Percentiles rank a stretch among this genome's conserved stretches.
These are phyloP conservation scores for Pythium aristosporum DNA, from an alignment of 352 stramenopile genomes.

Conservation along the genomic window DNA sequence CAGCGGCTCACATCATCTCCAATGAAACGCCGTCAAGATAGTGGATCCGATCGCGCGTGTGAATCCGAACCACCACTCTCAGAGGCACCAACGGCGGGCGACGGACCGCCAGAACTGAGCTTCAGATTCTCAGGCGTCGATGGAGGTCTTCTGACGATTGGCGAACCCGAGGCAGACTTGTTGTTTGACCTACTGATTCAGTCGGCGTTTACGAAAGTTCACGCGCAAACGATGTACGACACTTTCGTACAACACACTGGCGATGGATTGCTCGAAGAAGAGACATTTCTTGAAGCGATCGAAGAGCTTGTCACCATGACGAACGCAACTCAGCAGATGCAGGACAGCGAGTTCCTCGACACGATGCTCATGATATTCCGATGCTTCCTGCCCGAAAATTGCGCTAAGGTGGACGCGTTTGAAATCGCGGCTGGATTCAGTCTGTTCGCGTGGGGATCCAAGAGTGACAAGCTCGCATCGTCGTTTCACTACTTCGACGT, in stretches of 20 bases:
- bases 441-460: constrained; percentile 79
- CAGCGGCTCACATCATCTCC: constrained; percentile 38
- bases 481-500: constrained; percentile 86
- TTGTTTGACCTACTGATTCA: constrained; percentile 65
- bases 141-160: constrained; percentile 54
- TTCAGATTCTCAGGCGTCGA: constrained; percentile 76
- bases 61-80: constrained; percentile 12
- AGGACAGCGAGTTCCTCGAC: constrained; percentile 76
- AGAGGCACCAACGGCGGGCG: constrained; percentile 23
- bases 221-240: constrained; percentile 78
- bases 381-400: constrained; percentile 67
- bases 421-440: constrained; percentile 83
- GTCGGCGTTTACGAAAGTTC: constrained; percentile 71
- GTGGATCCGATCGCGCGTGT: neutral
- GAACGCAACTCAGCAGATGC: constrained; percentile 62
- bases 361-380: constrained; percentile 76
- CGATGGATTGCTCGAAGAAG: constrained; percentile 79
- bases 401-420: constrained; percentile 69
- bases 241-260: constrained; percentile 85
- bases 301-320: constrained; percentile 82
- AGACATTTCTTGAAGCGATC: constrained; percentile 78
- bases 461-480: constrained; percentile 83
- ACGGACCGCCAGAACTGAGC: constrained; percentile 34
- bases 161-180: constrained; percentile 52
- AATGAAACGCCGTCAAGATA: constrained; percentile 9